These are phyloP conservation scores for Rhinocladiella mackenziei DNA, from an alignment of 2,329 filamentous ascomycete genomes.

Conservation along the genomic window DNA sequence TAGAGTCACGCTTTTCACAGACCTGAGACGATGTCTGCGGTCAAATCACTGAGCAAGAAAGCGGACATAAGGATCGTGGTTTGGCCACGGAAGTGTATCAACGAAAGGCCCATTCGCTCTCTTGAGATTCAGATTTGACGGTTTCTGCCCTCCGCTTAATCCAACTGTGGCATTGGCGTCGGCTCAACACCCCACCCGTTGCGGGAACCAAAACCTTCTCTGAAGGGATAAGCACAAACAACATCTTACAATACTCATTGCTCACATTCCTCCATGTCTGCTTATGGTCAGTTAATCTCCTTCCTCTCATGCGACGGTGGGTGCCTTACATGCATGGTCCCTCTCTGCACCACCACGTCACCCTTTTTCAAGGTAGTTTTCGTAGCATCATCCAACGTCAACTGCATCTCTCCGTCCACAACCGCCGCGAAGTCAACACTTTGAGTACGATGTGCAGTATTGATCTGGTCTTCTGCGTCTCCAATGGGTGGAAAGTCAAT, in stretches of 20 bases:
- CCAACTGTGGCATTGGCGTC: constrained; percentile 1
- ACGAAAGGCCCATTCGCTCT: not conserved
- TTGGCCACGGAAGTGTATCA: not conserved
- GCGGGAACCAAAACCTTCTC: constrained; percentile 9
- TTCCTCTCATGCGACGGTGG: not conserved
- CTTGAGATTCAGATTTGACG: not conserved
- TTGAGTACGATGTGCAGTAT: constrained; percentile 33
- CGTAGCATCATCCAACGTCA: constrained; percentile 35
- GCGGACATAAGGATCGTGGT: too few species aligned
- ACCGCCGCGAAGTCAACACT: not conserved
- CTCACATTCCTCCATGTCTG: constrained; percentile 4
- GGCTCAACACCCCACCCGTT: constrained; percentile 9
- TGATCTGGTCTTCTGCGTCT: not conserved
- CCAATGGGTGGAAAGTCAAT: not conserved
- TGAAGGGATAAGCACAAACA: constrained; percentile 18
- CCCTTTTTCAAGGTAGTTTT: constrained; percentile 44
- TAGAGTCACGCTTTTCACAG: not conserved
- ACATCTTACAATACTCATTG: constrained; percentile 9
- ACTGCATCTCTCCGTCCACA: not conserved
- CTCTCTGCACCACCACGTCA: constrained; percentile 33
- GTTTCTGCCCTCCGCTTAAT: not conserved
- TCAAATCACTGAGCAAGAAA: too few species aligned
- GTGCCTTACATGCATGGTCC: constrained; percentile 15
- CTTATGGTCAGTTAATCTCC: not conserved
- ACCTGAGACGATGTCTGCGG: not conserved